Conservation (phyloP, 1,284 basidiomycete species). For the Puccinia polysora region DNA sequence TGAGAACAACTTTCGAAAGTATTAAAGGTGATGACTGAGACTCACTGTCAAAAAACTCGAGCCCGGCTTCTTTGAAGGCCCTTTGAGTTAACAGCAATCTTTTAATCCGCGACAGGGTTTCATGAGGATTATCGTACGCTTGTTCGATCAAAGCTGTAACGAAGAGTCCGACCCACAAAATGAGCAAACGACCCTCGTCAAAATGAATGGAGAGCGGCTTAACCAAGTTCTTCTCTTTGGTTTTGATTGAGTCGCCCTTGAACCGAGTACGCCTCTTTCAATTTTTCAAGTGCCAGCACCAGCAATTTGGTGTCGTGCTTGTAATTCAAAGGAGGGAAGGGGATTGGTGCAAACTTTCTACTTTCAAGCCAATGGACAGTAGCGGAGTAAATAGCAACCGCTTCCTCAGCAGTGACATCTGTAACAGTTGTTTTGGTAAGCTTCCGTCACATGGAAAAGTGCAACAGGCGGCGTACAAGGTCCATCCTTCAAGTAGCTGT, state of each 20-base stretch:
- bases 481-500: conserved; percentile 93
- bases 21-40: conserved; percentile 2
- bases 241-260: conserved; percentile 93
- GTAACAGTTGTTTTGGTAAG: conserved; percentile 55
- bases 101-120: conserved; percentile 85
- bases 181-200: background rate
- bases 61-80: conserved; percentile 95
- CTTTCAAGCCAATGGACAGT: conserved; percentile 97
- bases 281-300: conserved; percentile 86
- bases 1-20: background rate
- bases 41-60: conserved; percentile 59
- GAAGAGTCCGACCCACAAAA: background rate
- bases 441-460: background rate
- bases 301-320: conserved; percentile 96
- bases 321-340: conserved; percentile 95
- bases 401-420: conserved; percentile 93
- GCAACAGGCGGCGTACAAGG: conserved; percentile 34
- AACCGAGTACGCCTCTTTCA: conserved; percentile 97
- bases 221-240: conserved; percentile 75
- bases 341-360: conserved; percentile 91
- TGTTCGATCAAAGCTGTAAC: conserved; percentile 82
- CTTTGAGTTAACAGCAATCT: conserved; percentile 87
- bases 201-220: background rate
- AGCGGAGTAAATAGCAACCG: conserved; percentile 92
- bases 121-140: conserved; percentile 76